Base-by-base conservation (phyloP, 2,329 filamentous ascomycete species). In the Sclerotinia sclerotiorum region DNA sequence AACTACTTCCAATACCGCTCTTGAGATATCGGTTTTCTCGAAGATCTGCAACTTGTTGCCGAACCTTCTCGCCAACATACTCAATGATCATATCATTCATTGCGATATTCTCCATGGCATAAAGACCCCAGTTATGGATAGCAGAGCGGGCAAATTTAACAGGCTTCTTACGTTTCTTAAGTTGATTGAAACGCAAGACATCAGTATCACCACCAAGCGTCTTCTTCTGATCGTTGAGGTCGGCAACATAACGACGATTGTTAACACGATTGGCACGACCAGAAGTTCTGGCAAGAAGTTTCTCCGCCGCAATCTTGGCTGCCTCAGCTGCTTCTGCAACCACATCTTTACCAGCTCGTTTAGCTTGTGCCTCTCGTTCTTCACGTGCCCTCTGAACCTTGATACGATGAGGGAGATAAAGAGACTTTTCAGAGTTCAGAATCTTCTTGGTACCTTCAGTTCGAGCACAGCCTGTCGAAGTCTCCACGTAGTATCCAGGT, bases 21-120 rank as follows among this genome's bases (percentile, higher is more conserved):
- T 95, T 94, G 72, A 97, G 87, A 79, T 99, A 99, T 69, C 90
- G 88, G 73, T 90, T 88, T 82, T 99, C 95, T 68, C 95, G 90
- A 78, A 98, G 88, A 79, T 99, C 95, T n/a, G 95, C 94, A 70
- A 99, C 95, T 77, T 96, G 93, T 80, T 99, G 95, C 68, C 95
- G 88, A 49, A 99, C 93, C 79, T 97, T 95, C 81, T 99, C 95
- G 70, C 95, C 95, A 15, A 99, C 95, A 78, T 99, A 99, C 81
- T 99, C 95, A 77, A 99, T 99, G 78, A 99, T 99, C 93, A 99
- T 97, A 80, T 99, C 95, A 79, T 97, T 96, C 78, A 94, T 93
- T 70, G 91, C 87, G 72, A 99, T 99, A 77, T 97, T 95, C 81
- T 99, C 95, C 84, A 97, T 94, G 4, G 95, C 94, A 77, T 99